Conservation (phyloP, 176 grass and related monocot species). For the Zoysia pacifica region DNA sequence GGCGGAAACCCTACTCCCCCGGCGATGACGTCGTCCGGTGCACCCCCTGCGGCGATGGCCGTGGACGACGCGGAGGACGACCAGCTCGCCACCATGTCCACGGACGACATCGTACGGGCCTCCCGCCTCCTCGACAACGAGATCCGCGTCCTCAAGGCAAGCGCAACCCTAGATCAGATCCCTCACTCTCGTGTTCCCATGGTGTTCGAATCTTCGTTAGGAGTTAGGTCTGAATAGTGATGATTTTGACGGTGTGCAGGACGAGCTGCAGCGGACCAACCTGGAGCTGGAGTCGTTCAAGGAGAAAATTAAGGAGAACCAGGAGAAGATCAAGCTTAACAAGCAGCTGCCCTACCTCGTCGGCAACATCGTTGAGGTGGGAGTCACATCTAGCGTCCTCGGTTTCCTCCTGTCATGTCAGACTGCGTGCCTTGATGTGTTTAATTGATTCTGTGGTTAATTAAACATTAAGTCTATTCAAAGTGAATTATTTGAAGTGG, state of each 20-base stretch:
- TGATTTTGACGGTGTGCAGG: conserved; percentile 15
- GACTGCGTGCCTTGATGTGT: not conserved
- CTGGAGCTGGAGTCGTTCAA: conserved; percentile 66
- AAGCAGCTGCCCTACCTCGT: conserved; percentile 84
- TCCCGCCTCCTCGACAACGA: conserved; percentile 80
- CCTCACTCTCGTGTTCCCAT: not conserved
- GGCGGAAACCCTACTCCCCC: not conserved
- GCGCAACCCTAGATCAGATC: conserved; percentile 18
- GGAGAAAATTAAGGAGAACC: conserved; percentile 84
- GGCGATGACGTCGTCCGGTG: conserved; percentile 31
- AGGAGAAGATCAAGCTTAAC: conserved; percentile 88
- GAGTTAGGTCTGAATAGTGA: not conserved
- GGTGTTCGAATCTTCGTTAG: not conserved
- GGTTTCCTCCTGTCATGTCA: not conserved
- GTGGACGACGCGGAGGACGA: conserved; percentile 62
- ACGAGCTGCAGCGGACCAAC: conserved; percentile 71
- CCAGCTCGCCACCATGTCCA: conserved; percentile 68
- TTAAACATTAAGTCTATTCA: not conserved
- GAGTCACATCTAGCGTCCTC: not conserved
- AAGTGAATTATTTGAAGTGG: not conserved
- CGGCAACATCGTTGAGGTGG: conserved; percentile 88
- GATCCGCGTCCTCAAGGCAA: conserved; percentile 82
- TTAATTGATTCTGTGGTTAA: not conserved
- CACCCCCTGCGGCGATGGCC: conserved; percentile 39
- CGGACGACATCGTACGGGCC: conserved; percentile 56